Percentiles rank a stretch among this genome's conserved stretches.
Evolutionary conservation across 805 yeast species (phyloP).

Genomic region (Zygotorulaspora danielsina): DNA sequence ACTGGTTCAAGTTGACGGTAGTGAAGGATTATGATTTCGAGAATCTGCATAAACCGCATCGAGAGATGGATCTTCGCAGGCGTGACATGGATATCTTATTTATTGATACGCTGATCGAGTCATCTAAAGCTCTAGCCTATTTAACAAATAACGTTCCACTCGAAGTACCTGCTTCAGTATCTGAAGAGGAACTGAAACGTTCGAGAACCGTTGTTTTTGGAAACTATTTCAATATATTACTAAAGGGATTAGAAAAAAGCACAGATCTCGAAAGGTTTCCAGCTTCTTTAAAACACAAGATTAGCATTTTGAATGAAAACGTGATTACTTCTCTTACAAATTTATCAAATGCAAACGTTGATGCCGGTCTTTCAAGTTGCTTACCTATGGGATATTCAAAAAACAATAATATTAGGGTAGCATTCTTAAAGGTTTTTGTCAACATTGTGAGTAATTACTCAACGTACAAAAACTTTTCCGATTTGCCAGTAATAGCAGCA

Average conservation of each 20-base stretch:
- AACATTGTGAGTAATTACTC: constrained; percentile 47
- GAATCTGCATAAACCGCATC: constrained; percentile 33
- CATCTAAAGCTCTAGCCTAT: constrained; percentile 53
- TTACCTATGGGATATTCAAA: constrained; percentile 74
- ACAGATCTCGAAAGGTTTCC: constrained; percentile 37
- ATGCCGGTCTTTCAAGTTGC: constrained; percentile 71
- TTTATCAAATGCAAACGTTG: constrained; percentile 65
- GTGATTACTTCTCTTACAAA: constrained; percentile 64
- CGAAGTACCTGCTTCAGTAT: constrained; percentile 54
- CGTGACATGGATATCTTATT: constrained; percentile 47
- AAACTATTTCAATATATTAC: constrained; percentile 60
- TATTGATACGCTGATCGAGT: constrained; percentile 60
- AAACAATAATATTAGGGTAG: constrained; percentile 58
- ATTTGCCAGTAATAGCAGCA: constrained; percentile 26
- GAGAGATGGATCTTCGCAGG: constrained; percentile 35
- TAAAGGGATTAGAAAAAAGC: constrained; percentile 41
- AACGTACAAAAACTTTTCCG: constrained; percentile 26
- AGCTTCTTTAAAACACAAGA: constrained; percentile 47
- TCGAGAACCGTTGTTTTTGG: constrained; percentile 61
- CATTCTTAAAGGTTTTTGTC: constrained; percentile 74
- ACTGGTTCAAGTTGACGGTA: constrained; percentile 54
- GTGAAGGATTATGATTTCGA: constrained; percentile 37
- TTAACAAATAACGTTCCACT: constrained; percentile 53
- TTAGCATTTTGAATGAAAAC: constrained; percentile 54
- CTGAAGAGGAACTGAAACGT: constrained; percentile 49